Base-by-base conservation (phyloP, 805 yeast genomes). In the Hanseniaspora thailandica region DNA sequence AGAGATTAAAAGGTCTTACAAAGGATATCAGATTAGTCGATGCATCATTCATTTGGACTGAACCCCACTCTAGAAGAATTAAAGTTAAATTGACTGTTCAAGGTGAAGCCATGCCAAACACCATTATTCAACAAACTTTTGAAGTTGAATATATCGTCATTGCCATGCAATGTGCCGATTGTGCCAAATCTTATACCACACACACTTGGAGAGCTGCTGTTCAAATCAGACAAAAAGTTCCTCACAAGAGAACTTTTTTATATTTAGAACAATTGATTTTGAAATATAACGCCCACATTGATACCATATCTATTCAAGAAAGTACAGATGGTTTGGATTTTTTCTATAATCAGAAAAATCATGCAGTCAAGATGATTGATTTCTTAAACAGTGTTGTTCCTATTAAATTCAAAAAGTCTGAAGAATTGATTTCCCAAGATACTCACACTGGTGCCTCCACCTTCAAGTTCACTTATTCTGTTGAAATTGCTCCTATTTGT, bases 121-220 rank as follows among this genome's bases (percentile, higher is more conserved):
- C 96, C 25, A 84, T 90, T 58, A 80, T 93, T 33, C 97, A 94
- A 66, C 98, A 93, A 70, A 78, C 84, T 25, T 88, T 90, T 65
- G 97, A 86, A 68, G 97, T 89, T 13, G 97, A 90, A 64, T 93
- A 84, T 65, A 80, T 86, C 17, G 98, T 90, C 53, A 75, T 85
- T 57, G 95, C 97, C 19, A 86, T 85, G 85, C 98, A 93, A 74
- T 93, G 99, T 75, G 83, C 96, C 3, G 97, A 90, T 71, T 93
- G 99, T 80, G 98, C 97, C 53, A 89, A 87, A 68, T 84, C 96
- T 0, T 93, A 84, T 64, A 93, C 99, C 31, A 84, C 94, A 26
- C 87, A 93, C 69, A 94, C 97, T 4, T 93, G 98, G 98, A 84
- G 93, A 69, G 97, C 99, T 31, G 80, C 90, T 28, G 95, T 94